A percentile compares a stretch with the other conserved stretches of the same genome.
Evolutionary conservation across 768 basidiomycete species (phyloP).

Genomic region (Naematelia encephala): DNA sequence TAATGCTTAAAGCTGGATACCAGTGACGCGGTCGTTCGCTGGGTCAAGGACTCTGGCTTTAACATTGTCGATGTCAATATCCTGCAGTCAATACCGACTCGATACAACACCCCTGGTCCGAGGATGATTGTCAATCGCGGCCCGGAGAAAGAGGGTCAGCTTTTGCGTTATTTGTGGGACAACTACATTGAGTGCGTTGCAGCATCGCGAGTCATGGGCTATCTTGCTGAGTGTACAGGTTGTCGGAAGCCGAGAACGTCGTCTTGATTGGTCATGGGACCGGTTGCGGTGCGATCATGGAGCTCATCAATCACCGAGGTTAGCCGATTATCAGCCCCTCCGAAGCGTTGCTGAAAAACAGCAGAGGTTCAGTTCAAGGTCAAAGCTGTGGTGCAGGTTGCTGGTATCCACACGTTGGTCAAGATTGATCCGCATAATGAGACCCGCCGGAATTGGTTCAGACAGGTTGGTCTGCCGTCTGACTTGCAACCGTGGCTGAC

Average conservation of each 20-base stretch:
- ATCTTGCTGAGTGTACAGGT: constrained; percentile 52
- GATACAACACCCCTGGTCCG: constrained; percentile 24
- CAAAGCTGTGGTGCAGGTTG: constrained; percentile 71
- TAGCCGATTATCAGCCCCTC: constrained; percentile 1
- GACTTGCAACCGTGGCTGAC: background rate
- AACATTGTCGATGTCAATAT: constrained; percentile 84
- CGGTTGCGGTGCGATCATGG: constrained; percentile 71
- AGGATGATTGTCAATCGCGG: constrained; percentile 5
- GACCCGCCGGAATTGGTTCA: constrained; percentile 69
- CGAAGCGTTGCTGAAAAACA: constrained; percentile 1
- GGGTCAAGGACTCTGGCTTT: constrained; percentile 67
- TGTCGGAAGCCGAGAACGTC: constrained; percentile 69
- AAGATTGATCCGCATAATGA: constrained; percentile 54
- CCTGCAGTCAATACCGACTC: constrained; percentile 51
- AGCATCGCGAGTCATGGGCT: background rate
- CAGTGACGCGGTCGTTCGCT: constrained; percentile 71
- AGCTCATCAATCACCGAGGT: constrained; percentile 72
- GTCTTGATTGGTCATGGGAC: constrained; percentile 83
- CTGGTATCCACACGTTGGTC: constrained; percentile 57
- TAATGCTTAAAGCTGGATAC: constrained; percentile 66
- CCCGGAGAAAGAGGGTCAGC: constrained; percentile 52
- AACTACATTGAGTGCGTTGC: constrained; percentile 79
- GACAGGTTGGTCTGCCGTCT: constrained; percentile 55
- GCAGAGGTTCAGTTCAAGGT: constrained; percentile 62
- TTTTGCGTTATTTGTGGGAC: constrained; percentile 88